These are phyloP conservation scores for Monilinia polystroma DNA, from an alignment of 2,329 filamentous ascomycete species.

Conservation along the genomic window DNA sequence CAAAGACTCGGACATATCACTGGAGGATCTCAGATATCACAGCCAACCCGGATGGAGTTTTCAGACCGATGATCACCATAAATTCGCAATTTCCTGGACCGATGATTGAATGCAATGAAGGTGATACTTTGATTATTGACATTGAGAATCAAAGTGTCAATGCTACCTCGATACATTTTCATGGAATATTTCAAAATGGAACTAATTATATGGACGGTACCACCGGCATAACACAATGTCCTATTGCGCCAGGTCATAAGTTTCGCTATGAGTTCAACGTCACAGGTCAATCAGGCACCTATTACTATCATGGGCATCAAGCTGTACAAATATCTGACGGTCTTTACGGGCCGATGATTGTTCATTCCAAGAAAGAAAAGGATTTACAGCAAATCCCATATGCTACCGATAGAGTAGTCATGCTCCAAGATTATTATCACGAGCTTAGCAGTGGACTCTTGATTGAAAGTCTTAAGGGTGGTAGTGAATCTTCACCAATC, in stretches of 20 bases:
- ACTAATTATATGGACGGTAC: constrained; percentile 75
- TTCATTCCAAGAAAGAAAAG: constrained; percentile 59
- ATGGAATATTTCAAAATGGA: constrained; percentile 75
- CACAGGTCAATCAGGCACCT: constrained; percentile 49
- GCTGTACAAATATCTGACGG: constrained; percentile 67
- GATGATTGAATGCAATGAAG: constrained; percentile 69
- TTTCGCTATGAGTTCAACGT: constrained; percentile 70
- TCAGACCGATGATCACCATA: constrained; percentile 63
- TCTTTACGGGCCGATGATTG: constrained; percentile 62
- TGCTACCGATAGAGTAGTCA: constrained; percentile 59
- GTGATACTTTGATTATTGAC: constrained; percentile 68
- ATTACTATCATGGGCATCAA: constrained; percentile 66
- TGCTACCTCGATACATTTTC: constrained; percentile 67
- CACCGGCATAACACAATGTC: constrained; percentile 60
- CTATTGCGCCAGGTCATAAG: constrained; percentile 59
- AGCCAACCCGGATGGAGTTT: constrained; percentile 60
- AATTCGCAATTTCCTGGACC: constrained; percentile 75
- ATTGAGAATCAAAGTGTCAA: constrained; percentile 67
- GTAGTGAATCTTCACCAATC: constrained; percentile 45
- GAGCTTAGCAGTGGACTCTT: constrained; percentile 49
- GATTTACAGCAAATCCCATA: constrained; percentile 52
- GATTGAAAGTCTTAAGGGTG: constrained; percentile 43
- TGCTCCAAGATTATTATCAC: constrained; percentile 74
- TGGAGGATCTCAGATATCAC: constrained; percentile 60
- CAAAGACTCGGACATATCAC: constrained; percentile 55